Conservation (phyloP, 345 rosid genomes). For the Eucalyptus pauciflora region DNA sequence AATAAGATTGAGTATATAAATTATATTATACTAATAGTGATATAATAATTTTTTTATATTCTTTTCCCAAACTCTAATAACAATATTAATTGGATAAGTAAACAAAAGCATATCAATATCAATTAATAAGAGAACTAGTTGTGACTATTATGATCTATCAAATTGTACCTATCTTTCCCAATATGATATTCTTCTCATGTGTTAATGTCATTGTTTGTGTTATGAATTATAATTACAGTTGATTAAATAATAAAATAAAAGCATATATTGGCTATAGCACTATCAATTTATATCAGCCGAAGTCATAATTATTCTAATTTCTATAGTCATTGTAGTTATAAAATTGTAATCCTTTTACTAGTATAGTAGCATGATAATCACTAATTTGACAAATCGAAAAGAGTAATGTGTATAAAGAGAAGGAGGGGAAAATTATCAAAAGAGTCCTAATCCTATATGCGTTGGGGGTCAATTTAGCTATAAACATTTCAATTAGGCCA, state of each 20-base stretch:
- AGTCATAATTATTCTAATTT: not conserved
- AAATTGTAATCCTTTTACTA: not conserved
- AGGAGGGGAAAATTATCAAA: too few relatives aligned
- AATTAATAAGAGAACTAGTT: not conserved
- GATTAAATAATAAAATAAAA: not conserved
- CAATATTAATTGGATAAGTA: not conserved
- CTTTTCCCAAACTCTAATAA: not conserved
- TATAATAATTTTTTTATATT: too few relatives aligned
- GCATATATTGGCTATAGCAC: not conserved
- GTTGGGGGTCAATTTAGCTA: too few relatives aligned
- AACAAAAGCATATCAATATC: not conserved
- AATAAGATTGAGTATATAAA: not conserved
- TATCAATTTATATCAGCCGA: not conserved
- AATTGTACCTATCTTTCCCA: not conserved
- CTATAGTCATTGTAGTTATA: not conserved
- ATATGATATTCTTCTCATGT: not conserved
- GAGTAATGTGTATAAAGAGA: not conserved
- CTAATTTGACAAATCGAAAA: too few relatives aligned
- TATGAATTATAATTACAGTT: not conserved
- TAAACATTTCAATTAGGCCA: too few relatives aligned
- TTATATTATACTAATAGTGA: not conserved
- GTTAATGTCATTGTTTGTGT: not conserved
- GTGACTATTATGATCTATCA: not conserved
- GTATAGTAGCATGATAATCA: not conserved
- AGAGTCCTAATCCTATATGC: rapidly evolving